Evolutionary conservation across 2,329 filamentous ascomycete species (phyloP).

Genomic region (Tolypocladium nubicola): DNA sequence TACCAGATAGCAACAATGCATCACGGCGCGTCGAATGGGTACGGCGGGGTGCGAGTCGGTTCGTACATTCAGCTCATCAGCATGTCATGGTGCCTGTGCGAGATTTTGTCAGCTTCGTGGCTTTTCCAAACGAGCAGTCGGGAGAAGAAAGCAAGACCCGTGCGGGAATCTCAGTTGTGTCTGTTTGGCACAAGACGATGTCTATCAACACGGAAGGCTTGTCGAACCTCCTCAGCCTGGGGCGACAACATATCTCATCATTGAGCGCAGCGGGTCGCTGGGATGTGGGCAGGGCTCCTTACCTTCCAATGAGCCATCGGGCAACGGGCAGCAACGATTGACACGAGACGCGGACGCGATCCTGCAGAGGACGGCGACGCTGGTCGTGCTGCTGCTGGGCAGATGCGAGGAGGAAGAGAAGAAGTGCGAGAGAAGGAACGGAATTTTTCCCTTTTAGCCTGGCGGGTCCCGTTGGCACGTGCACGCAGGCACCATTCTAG

Average conservation of each 20-base stretch:
- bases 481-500: neutral
- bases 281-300: neutral
- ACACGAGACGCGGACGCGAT: neutral
- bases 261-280: conserved; percentile 1
- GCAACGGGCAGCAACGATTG: neutral
- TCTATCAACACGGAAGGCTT: conserved; percentile 37
- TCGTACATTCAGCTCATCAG: conserved; percentile 3
- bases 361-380: neutral
- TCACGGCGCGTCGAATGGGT: conserved; percentile 18
- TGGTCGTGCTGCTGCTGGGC: neutral
- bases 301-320: neutral
- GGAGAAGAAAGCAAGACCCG: neutral
- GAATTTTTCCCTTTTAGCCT: neutral
- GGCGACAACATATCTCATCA: conserved; percentile 38
- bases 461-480: neutral
- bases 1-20: conserved; percentile 27
- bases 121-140: neutral
- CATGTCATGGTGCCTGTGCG: neutral
- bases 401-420: neutral
- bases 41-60: neutral
- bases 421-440: no score
- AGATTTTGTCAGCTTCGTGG: neutral
- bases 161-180: conserved; percentile 25
- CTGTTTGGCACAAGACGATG: conserved; percentile 47
- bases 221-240: conserved; percentile 38